Base-by-base conservation (phyloP, 306 rosid species). In the Pyrus communis region DNA sequence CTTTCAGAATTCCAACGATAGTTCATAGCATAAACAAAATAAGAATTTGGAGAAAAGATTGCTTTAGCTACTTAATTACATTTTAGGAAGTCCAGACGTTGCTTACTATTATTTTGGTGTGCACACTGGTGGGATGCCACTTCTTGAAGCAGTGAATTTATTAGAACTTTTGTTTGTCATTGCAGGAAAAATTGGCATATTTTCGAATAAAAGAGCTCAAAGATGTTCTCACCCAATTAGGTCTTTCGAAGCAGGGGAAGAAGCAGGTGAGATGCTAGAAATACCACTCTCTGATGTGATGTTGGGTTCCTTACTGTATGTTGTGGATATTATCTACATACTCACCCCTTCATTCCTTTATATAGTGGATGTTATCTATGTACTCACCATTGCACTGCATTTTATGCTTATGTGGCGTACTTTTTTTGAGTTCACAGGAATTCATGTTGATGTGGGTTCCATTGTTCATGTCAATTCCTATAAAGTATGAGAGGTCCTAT, bases 241-340 rank as follows among this genome's bases (percentile, higher is more conserved):
- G 97, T 70, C 92, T 91, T 69, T 92, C 99, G 43, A 95, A 95
- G 88, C 99, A 95, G 82, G 99, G 99, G 81, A 95, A 91, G 86
- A 95, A 95, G 84, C 99, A 92, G 99, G 99, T 92, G 79, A 85
- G 86, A 60, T 70, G 71, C 77, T 64, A 69, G 70, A 75, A 59
- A 60, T 75, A 70, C 59, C 68, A 14, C 54, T 79, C 77, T 59
- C 57, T 81, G 67, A 71, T 73, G 81, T 18, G 65, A 14, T 46
- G 67, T 64, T 38, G 75, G 63, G 70, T 73, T 66, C 57, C 23
- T 73, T 66, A 51, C 21, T 40, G 30, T 77, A 67, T 51, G 9
- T 46, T 30, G 58, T 30, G 70, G 70, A 28, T 27, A 59, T 51
- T 30, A 7, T 35, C 43, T 43, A 21, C 58, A 30, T 49, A 17